Base-by-base conservation (phyloP, 306 rosid species). In the Arachis stenosperma region DNA sequence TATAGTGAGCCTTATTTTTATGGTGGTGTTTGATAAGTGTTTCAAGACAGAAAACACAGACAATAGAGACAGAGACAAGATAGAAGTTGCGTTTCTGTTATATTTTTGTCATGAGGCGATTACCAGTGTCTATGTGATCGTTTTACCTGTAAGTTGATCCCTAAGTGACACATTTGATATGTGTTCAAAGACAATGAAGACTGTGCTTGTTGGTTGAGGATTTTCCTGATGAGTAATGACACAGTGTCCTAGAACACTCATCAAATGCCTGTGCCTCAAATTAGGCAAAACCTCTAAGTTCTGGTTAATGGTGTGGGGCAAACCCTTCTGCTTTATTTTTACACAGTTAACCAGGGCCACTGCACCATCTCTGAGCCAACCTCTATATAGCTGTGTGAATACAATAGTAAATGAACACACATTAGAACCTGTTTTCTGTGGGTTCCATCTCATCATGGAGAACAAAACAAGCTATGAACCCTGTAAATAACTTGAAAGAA, bases 251-350 rank as follows among this genome's bases (percentile, higher is more conserved):
- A 95, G 62, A 79, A 95, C 85, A 76, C 98, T 91, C 73, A 90
- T 96, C 87, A 95, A 73, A 84, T 95, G 96, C 77, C 90, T 82
- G 46, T 95, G 99, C 82, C 99, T 91, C 53, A 91, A 81, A 78
- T 90, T 85, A 10, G 84, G 76, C 27, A 95, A 63, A 13, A 81
- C 86, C 41, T 86, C 96, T 76, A 89, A 78, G 58, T 80, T 78
- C 81, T 83, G 92, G 70, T 77, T 63, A 13, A 87, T 69, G 83
- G 84, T 83, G 79, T 85, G 88, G 43, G 86, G 74, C 51, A 79
- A 8, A 59, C 84, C 83, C 61, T 91, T 95, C 70, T 86, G 97
- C 86, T 79, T 91, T 54, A 87, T 51, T 70, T 83, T 91, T 41
- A 87, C 66, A 75, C 92, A 81, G 33, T 67, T 88, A 67, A 95